Percentiles rank a stretch among this genome's conserved stretches.
Evolutionary conservation across 1,139 yeast species (phyloP).

Genomic region (Wickerhamomyces sp.): DNA sequence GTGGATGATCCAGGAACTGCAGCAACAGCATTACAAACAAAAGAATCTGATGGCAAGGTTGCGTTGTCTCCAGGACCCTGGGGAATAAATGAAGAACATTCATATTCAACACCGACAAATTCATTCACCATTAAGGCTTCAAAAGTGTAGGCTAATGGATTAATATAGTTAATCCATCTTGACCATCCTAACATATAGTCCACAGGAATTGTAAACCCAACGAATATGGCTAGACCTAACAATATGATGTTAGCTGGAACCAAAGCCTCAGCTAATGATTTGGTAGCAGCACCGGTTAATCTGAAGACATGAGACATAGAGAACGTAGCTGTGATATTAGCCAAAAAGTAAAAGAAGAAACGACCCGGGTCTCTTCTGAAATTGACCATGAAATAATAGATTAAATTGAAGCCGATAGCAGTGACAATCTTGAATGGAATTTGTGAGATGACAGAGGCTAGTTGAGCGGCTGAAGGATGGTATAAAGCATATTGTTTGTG

Average conservation of each 20-base stretch:
- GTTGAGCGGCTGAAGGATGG: conserved; percentile 53
- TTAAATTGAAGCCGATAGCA: conserved; percentile 54
- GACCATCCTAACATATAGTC: conserved; percentile 73
- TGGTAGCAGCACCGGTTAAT: conserved; percentile 61
- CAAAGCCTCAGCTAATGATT: conserved; percentile 62
- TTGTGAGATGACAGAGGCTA: conserved; percentile 64
- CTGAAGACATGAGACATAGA: conserved; percentile 72
- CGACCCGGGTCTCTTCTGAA: conserved; percentile 48
- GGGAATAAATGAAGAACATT: conserved; percentile 50
- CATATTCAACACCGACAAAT: conserved; percentile 36
- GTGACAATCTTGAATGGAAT: conserved; percentile 57
- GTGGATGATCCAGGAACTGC: conserved; percentile 48
- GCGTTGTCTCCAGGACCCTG: conserved; percentile 12
- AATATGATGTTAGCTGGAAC: conserved; percentile 65
- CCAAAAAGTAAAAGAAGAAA: conserved; percentile 62
- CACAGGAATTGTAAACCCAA: conserved; percentile 74
- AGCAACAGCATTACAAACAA: conserved; percentile 63
- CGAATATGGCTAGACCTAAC: conserved; percentile 58
- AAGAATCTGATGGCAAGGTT: conserved; percentile 35
- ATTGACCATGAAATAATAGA: conserved; percentile 36
- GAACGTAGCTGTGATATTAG: conserved; percentile 50
- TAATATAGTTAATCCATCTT: conserved; percentile 70
- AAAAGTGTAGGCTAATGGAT: conserved; percentile 67
- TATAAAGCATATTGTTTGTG: conserved; percentile 51
- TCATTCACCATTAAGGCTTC: conserved; percentile 61